Percentiles rank a stretch among this genome's conserved stretches.
These are phyloP conservation scores for Ophiorrhiza pumila DNA, from an alignment of 257 asterid genomes.

Conservation along the genomic window DNA sequence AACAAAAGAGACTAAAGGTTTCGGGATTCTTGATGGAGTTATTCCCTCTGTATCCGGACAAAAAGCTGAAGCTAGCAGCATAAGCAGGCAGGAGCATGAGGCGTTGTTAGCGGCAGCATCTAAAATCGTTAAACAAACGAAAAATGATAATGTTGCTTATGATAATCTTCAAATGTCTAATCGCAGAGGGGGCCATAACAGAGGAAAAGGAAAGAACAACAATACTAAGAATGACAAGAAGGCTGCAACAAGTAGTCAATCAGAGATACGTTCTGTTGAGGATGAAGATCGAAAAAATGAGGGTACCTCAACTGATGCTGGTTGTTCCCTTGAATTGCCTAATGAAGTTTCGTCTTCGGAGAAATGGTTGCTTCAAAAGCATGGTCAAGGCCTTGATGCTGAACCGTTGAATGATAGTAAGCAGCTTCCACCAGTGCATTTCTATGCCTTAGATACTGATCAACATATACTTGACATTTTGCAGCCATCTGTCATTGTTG, in stretches of 20 bases:
- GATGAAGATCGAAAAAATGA: constrained; percentile 28
- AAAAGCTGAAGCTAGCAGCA: constrained; percentile 71
- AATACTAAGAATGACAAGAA: constrained; percentile 42
- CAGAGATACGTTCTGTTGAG: constrained; percentile 33
- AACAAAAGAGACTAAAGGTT: constrained; percentile 74
- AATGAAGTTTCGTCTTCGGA: constrained; percentile 29
- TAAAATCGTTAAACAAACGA: constrained; percentile 52
- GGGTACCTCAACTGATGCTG: constrained; percentile 19
- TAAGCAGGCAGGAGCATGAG: constrained; percentile 82
- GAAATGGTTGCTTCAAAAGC: constrained; percentile 49
- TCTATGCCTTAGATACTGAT: constrained; percentile 83
- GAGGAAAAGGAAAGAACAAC: constrained; percentile 47
- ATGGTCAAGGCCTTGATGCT: constrained; percentile 37
- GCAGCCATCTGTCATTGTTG: constrained; percentile 80
- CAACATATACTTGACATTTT: constrained; percentile 69
- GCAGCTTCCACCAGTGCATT: constrained; percentile 61
- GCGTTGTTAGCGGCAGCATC: constrained; percentile 83
- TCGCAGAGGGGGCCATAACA: constrained; percentile 34
- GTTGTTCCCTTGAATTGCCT: constrained; percentile 31
- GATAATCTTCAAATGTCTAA: constrained; percentile 27
- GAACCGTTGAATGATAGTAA: constrained; percentile 23
- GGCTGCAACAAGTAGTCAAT: constrained; percentile 39
- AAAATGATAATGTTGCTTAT: constrained; percentile 37
- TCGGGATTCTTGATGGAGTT: constrained; percentile 85
- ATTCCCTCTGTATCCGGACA: constrained; percentile 58